Conservation (phyloP, 768 basidiomycete genomes). For the Boletus subparvulus region DNA sequence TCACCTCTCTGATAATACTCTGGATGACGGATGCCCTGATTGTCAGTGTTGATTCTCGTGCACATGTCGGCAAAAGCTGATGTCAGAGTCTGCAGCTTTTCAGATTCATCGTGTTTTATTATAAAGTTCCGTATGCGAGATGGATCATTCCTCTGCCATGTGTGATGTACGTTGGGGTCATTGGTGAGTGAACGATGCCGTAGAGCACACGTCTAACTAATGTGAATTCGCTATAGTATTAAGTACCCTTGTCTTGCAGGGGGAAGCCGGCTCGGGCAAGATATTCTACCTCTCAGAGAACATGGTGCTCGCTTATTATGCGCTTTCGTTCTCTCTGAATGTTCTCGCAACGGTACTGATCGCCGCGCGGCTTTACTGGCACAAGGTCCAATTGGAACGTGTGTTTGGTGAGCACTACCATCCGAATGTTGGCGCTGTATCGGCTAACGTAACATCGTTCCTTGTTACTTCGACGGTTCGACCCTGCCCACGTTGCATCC, state of each 20-base stretch:
- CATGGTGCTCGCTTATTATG: conserved; percentile 23
- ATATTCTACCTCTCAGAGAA: conserved; percentile 24
- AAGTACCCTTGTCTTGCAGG: conserved; percentile 20
- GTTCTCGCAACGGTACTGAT: conserved; percentile 24
- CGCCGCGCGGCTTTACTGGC: conserved; percentile 24
- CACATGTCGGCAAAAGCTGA: neutral
- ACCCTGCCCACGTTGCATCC: neutral
- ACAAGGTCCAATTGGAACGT: conserved; percentile 23
- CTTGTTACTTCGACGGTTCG: neutral
- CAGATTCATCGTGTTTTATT: conserved; percentile 27
- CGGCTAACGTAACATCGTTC: neutral
- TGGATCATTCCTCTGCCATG: conserved; percentile 29
- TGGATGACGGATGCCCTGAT: conserved; percentile 33
- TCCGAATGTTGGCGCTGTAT: neutral
- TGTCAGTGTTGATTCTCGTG: conserved; percentile 13
- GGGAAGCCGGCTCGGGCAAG: conserved; percentile 15
- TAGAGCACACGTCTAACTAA: neutral
- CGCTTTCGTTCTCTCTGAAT: conserved; percentile 25
- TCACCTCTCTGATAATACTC: conserved; percentile 25
- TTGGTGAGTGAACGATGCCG: conserved; percentile 14
- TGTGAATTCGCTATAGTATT: conserved; percentile 8
- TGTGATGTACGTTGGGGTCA: conserved; percentile 23
- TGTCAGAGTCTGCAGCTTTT: conserved; percentile 10
- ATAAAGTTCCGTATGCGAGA: conserved; percentile 16
- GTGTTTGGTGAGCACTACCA: conserved; percentile 24